Percentiles rank a stretch among this genome's conserved stretches.
These are phyloP conservation scores for Spathaspora girioi DNA, from an alignment of 805 yeast species.

Conservation along the genomic window DNA sequence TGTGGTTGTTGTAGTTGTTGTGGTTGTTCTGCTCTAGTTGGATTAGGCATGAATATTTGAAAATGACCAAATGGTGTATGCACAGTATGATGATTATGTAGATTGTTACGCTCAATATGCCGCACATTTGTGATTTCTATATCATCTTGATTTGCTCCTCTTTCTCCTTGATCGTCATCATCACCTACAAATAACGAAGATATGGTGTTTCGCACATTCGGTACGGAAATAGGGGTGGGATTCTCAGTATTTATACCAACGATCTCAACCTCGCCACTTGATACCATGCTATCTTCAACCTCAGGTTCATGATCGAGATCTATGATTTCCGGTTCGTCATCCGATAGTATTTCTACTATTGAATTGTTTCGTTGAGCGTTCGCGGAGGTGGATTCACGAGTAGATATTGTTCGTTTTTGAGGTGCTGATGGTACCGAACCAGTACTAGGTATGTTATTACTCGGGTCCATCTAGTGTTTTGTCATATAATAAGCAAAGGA, in stretches of 20 bases:
- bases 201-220: neutral
- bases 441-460: neutral
- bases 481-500: neutral
- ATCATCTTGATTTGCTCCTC: neutral
- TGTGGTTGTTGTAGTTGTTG: neutral
- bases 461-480: neutral
- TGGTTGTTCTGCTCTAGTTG: neutral
- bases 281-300: neutral
- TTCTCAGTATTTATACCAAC: conserved; percentile 1
- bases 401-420: neutral
- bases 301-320: conserved; percentile 1
- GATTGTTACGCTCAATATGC: neutral
- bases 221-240: neutral
- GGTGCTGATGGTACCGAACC: neutral
- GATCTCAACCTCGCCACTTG: conserved; percentile 4
- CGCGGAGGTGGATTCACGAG: neutral
- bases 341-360: conserved; percentile 6
- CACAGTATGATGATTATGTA: neutral
- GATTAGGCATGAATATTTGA: neutral
- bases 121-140: conserved; percentile 1
- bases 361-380: neutral
- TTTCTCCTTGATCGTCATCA: neutral
- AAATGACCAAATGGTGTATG: conserved; percentile 6
- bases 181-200: neutral
- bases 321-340: conserved; percentile 7